Conservation (phyloP, 352 stramenopile species). For the Phytophthora crassamura region DNA sequence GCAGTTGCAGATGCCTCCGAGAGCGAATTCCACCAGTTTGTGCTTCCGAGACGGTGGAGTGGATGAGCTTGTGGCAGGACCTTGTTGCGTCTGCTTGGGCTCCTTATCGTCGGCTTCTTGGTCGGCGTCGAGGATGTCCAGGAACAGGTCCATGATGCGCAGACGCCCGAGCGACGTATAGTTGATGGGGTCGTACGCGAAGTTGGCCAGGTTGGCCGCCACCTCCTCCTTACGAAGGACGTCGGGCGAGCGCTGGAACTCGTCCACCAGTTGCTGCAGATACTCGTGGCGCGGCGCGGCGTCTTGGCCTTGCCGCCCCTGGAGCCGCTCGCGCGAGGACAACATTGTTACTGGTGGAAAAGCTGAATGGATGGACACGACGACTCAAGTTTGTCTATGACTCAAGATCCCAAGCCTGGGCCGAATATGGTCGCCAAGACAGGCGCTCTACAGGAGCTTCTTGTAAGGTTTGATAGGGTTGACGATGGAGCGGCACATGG, state of each 20-base stretch:
- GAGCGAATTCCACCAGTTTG: constrained; percentile 67
- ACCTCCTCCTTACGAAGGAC: constrained; percentile 74
- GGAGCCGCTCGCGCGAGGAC: constrained; percentile 60
- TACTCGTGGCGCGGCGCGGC: constrained; percentile 78
- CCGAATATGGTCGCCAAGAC: background rate
- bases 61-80: constrained; percentile 2
- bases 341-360: constrained; percentile 51
- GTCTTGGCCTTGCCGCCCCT: constrained; percentile 69
- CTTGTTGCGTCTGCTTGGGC: constrained; percentile 12
- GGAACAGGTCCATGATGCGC: constrained; percentile 77
- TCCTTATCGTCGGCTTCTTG: constrained; percentile 31
- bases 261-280: constrained; percentile 75
- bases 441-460: constrained; percentile 49
- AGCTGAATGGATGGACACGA: constrained; percentile 1
- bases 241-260: constrained; percentile 75
- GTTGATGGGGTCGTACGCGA: constrained; percentile 89
- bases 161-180: constrained; percentile 63
- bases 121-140: constrained; percentile 70
- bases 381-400: constrained; percentile 21
- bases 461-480: constrained; percentile 87
- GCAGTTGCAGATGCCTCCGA: constrained; percentile 83
- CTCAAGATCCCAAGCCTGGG: background rate
- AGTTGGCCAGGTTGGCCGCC: constrained; percentile 83
- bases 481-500: constrained; percentile 83
- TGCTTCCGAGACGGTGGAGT: constrained; percentile 24